Base-by-base conservation (phyloP, 2,329 filamentous ascomycete genomes). In the Leptographium procerum region DNA sequence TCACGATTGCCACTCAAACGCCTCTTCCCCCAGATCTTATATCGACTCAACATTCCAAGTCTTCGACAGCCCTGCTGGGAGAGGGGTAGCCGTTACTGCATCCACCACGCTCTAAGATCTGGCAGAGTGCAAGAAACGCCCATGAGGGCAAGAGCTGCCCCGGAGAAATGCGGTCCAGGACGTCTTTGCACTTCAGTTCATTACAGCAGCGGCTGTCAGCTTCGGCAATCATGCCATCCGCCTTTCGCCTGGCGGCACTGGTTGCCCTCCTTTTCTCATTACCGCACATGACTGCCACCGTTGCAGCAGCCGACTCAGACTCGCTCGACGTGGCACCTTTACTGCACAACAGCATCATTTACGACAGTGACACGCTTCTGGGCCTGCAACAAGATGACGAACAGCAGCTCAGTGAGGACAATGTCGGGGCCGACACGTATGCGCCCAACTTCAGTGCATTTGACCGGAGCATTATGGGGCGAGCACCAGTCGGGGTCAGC, bases 401-500 rank as follows among this genome's bases (percentile, higher is more conserved):
- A 16, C 47, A 26, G 13, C 47, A 50, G 26, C 10, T 1, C 3
- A 24, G 14, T 11, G 45, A 26, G 22, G 19, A 4, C 45, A 24
- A 26, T 26, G 24, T 2, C 10, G 16, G 16, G 24, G 26, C 4
- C 60, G 51, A 56, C 28, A 67, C 66, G 22, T 88, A 88, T 68
- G 77, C 83, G 65, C 77, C 84, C 4, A 77, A 82, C 3, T 88
- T 89, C 67, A 65, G 72, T 11, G 73, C 78, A 9, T 81, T 87
- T 64, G 82, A 83, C 64, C 76, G 81, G 63, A 79, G 79, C 59
- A 80, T 89, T 50, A 73, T 88, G 60, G 84, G 85, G 52, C 79
- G 84, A 63, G 79, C 79, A 52, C 76, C 82, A 29, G 72, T 73
- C 5, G 75, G 75, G 1, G 75, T 80, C 16, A 75, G 72, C 9